Base-by-base conservation (phyloP, 306 rosid genomes). In the Vigna nakashimae region DNA sequence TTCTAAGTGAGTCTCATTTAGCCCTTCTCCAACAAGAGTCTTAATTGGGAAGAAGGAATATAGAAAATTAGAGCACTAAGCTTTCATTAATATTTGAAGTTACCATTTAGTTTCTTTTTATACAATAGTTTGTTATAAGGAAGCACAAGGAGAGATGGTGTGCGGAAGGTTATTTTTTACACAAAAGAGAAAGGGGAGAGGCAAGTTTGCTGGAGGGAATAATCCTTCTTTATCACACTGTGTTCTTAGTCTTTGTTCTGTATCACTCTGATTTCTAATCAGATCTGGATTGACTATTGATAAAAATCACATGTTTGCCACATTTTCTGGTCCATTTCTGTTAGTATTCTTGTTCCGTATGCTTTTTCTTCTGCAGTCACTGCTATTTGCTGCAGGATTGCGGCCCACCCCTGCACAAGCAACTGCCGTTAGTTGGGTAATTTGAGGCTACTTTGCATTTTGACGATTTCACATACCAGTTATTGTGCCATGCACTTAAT, bases 381-480 rank as follows among this genome's bases (percentile, higher is more conserved):
- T 95, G 79, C 83, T 95, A 56, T 92, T 92, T 92, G 98, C 99
- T 89, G 99, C 99, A 85, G 99, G 99, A 79, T 85, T 95, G 89
- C 88, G 97, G 59, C 30, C 99, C 18, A 95, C 98, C 13, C 94
- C 99, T 60, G 99, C 97, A 51, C 98, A 95, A 71, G 92, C 99
- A 71, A 95, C 99, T 59, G 99, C 88, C 43, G 99, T 92, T 70
- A 92, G 98, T 70, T 95, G 99, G 99, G 99, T 95, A 92, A 89
- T 81, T 71, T 85, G 52, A 80, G 20, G 11, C 57, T 76, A 55
- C 70, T 66, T 79, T 57, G 34, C 42, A 45, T 36, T 26, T 45
- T 57, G 36, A 32, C 73, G 50, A 30, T 64, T 28, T 80, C 65
- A 82, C 40, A n/a, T 24, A 62, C 24, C 46, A 76, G 75, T 80